These are phyloP conservation scores for Diversispora epigaea DNA, from an alignment of 192 early-diverging fungal genomes.

Conservation along the genomic window DNA sequence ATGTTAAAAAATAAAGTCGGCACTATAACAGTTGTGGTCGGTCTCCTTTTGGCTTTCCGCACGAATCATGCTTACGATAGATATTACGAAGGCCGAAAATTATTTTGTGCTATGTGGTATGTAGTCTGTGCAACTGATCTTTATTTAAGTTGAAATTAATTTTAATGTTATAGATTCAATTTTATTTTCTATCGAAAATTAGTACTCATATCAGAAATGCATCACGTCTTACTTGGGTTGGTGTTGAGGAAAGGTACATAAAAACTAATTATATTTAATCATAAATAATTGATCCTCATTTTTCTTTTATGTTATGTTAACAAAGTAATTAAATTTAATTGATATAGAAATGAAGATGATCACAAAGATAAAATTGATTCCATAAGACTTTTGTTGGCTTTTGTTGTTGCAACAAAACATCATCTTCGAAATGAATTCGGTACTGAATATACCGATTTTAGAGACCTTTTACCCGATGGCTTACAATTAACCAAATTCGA, in stretches of 20 bases:
- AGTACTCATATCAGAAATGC: slow-evolving; percentile 61
- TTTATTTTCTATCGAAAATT: background rate
- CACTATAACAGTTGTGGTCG: slow-evolving; percentile 57
- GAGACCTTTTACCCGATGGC: slow-evolving; percentile 44
- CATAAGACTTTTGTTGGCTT: slow-evolving; percentile 56
- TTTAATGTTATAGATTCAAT: slow-evolving; percentile 1
- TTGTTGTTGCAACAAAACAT: slow-evolving; percentile 55
- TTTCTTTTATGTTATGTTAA: no score
- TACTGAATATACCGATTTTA: slow-evolving; percentile 50
- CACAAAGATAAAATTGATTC: slow-evolving; percentile 54
- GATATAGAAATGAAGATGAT: slow-evolving; percentile 24
- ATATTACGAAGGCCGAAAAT: slow-evolving; percentile 77
- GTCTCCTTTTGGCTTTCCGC: slow-evolving; percentile 81
- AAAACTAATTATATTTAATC: background rate
- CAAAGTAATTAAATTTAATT: no score
- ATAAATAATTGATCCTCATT: no score
- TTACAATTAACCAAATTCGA: slow-evolving; percentile 20
- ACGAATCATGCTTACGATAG: slow-evolving; percentile 73
- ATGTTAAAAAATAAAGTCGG: slow-evolving; percentile 36
- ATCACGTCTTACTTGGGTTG: slow-evolving; percentile 64
- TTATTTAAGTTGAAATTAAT: slow-evolving; percentile 52
- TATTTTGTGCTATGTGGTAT: slow-evolving; percentile 58
- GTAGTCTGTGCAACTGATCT: slow-evolving; percentile 56
- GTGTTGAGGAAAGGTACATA: slow-evolving; percentile 37
- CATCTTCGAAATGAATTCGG: slow-evolving; percentile 66